Conservation (phyloP, 2,329 filamentous ascomycete genomes). For the Nigrospora osmanthi region DNA sequence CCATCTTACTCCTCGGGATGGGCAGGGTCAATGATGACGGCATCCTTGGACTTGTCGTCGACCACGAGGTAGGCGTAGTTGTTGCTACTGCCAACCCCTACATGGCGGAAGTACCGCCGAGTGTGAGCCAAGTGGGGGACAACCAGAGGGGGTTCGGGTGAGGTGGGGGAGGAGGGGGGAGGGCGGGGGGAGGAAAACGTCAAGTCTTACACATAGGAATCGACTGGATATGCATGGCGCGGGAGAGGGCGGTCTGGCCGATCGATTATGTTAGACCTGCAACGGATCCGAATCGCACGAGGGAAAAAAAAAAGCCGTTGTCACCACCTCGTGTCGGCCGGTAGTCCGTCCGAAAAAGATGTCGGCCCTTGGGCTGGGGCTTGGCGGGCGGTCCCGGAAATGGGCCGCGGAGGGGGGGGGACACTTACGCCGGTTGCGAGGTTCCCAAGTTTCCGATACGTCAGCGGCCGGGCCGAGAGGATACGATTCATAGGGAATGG, state of each 20-base stretch:
- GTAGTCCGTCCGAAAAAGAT: too few relatives aligned
- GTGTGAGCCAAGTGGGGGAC: background rate
- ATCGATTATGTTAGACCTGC: slow-evolving; percentile 3
- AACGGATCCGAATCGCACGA: too few relatives aligned
- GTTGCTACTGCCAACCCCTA: slow-evolving; percentile 70
- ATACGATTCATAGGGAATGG: slow-evolving; percentile 32
- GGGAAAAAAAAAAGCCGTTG: too few relatives aligned
- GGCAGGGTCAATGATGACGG: slow-evolving; percentile 73
- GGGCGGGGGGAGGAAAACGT: too few relatives aligned
- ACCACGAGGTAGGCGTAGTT: slow-evolving; percentile 82
- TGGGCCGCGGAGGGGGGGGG: background rate
- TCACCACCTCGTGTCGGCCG: too few relatives aligned
- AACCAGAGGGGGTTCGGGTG: slow-evolving; percentile 4
- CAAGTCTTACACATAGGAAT: slow-evolving; percentile 77
- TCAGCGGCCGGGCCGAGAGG: slow-evolving; percentile 24
- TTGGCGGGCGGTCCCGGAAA: too few relatives aligned
- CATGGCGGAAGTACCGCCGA: background rate
- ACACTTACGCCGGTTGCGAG: slow-evolving; percentile 21
- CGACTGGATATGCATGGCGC: slow-evolving; percentile 76
- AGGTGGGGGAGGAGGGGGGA: background rate
- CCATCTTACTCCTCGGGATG: slow-evolving; percentile 63
- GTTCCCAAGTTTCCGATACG: slow-evolving; percentile 21
- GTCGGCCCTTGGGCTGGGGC: too few relatives aligned
- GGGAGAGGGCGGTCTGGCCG: slow-evolving; percentile 25
- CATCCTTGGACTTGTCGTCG: slow-evolving; percentile 71